Evolutionary conservation across 2,329 filamentous ascomycete species (phyloP).

Genomic region (Xylariaceae sp.): DNA sequence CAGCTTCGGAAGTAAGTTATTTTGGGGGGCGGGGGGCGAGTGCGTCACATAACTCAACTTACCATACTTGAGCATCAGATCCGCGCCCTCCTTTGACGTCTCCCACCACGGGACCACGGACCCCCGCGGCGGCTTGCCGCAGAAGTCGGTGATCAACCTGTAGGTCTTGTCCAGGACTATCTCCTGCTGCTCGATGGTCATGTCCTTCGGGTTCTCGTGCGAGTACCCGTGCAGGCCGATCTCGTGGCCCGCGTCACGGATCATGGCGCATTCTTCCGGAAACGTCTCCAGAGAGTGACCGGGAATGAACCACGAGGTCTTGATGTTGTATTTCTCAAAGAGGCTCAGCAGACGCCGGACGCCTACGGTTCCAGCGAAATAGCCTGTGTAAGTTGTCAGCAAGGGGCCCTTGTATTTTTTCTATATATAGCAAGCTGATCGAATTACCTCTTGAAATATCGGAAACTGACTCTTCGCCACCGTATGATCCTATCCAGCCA

Average conservation of each 20-base stretch:
- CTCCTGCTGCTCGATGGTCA: slow-evolving; percentile 67
- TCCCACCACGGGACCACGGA: slow-evolving; percentile 72
- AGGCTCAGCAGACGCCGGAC: slow-evolving; percentile 60
- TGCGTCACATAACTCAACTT: too few species aligned
- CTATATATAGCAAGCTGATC: too few species aligned
- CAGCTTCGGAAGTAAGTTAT: too few species aligned
- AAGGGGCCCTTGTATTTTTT: too few species aligned
- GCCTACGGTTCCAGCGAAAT: slow-evolving; percentile 62
- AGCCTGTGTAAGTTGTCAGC: slow-evolving; percentile 23
- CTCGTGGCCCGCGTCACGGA: slow-evolving; percentile 59
- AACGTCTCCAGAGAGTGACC: slow-evolving; percentile 59
- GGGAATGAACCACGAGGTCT: slow-evolving; percentile 33
- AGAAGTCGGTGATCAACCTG: slow-evolving; percentile 61
- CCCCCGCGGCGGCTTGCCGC: slow-evolving; percentile 63
- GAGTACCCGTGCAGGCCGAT: slow-evolving; percentile 59
- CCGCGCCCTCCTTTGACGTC: slow-evolving; percentile 57
- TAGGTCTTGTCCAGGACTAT: slow-evolving; percentile 71
- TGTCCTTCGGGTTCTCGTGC: slow-evolving; percentile 65
- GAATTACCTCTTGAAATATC: slow-evolving; percentile 60
- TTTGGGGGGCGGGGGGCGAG: too few species aligned
- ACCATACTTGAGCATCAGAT: slow-evolving; percentile 57
- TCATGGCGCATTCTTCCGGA: slow-evolving; percentile 49
- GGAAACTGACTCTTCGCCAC: slow-evolving; percentile 62
- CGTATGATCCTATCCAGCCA: slow-evolving; percentile 69
- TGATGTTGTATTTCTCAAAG: slow-evolving; percentile 41